Percentiles rank a stretch among this genome's conserved stretches.
Conservation (phyloP, 768 basidiomycete genomes). For the Lentinula sp. region DNA sequence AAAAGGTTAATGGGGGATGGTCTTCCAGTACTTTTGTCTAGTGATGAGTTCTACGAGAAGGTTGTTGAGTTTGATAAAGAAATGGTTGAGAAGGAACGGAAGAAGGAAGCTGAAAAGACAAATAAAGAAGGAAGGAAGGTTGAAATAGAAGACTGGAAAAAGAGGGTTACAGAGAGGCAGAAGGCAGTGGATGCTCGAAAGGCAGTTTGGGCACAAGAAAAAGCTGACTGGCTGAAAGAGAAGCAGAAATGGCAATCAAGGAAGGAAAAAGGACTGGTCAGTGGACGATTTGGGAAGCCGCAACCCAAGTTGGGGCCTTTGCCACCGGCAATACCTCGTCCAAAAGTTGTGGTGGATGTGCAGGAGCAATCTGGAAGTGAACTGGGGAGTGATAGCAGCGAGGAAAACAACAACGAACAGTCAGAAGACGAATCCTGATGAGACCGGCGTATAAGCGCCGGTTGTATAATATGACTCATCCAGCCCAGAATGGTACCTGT, state of each 20-base stretch:
- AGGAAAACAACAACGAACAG: not conserved
- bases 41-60: not conserved
- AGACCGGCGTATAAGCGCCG: not conserved
- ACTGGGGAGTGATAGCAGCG: not conserved
- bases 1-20: not conserved
- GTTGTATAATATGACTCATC: not conserved
- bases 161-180: not conserved
- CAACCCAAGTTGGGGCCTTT: not conserved
- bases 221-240: not conserved
- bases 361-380: not conserved
- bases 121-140: not conserved
- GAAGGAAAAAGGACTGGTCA: not conserved
- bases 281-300: not conserved
- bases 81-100: not conserved
- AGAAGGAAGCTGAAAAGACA: not conserved
- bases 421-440: not conserved
- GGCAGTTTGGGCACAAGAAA: not conserved
- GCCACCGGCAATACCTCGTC: not conserved
- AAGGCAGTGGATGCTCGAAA: not conserved
- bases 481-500: not conserved
- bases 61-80: not conserved
- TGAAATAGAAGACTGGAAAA: not conserved
- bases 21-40: not conserved
- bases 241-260: not conserved
- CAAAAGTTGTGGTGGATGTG: not conserved